Base-by-base conservation (phyloP, 768 basidiomycete genomes). In the Rhizopogon salebrosus region DNA sequence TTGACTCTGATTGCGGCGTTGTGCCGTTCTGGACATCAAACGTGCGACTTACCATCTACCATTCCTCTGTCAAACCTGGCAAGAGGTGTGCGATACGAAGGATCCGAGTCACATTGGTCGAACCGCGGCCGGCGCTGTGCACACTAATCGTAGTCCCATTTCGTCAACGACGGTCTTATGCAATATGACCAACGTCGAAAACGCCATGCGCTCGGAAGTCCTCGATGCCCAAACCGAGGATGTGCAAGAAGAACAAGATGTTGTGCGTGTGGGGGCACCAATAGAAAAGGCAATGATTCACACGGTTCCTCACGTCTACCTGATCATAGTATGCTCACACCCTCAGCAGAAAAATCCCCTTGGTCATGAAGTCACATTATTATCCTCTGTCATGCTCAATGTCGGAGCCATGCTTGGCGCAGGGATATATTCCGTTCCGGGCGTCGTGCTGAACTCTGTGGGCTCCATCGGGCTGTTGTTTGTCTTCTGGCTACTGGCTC, bases 351-450 rank as follows among this genome's bases (percentile, higher is more conserved):
- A 8, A 9, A 52, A 48, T 46, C 51, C 51, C 22, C 42, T 52
- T 18, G 51, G 51, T 35, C 22, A 52, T 34, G 41, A 52, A 29
- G 51, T 52, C 9, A 52, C 51, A 20, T 7, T 52, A 6, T 45
- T 52, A 20, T 52, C 51, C 11, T 35, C 43, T 10, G 51, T 52
- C 3, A 52, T 35, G 51, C 41, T 52, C 27, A 52, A 52, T 36
- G 7, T 52, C 18, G 51, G 51, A n/a, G 20, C 5, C 31, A 48
- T 52, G 22, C 51, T 52, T 5, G 51, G 51, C 13, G 41, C 51
- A 35, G 51, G 51, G 16, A 52, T 52, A 49, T 52, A 52, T 22
- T 52, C 51, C 11, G 27, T 52, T 6, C 51, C 51, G 2, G 51
- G 51, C 13, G 42, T 34, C 34, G 31, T 48, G n/a, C 31, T 52